Evolutionary conservation across 305 asterid species (phyloP).

Genomic region (Coffea humblotiana): DNA sequence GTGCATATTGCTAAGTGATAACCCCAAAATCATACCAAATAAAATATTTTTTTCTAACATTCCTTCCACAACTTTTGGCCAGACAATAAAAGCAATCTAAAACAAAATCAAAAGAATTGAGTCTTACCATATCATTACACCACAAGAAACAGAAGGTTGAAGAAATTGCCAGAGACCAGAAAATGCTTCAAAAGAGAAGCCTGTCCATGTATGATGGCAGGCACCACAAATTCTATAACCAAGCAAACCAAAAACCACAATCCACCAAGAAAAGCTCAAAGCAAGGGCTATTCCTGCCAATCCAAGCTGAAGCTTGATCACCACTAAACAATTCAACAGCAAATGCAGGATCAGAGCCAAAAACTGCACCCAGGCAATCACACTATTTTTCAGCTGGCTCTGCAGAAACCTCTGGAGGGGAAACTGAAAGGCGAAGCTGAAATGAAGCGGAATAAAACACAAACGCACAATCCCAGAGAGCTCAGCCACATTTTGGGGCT

Average conservation of each 20-base stretch:
- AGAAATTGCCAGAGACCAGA: conserved; percentile 73
- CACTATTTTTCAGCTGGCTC: conserved; percentile 65
- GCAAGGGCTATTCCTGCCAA: conserved; percentile 50
- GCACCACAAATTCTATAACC: conserved; percentile 53
- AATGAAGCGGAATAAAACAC: conserved; percentile 67
- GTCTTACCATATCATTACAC: conserved; percentile 70
- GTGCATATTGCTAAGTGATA: too few species aligned
- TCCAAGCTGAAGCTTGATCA: conserved; percentile 46
- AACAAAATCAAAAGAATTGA: background rate
- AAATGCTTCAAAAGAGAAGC: conserved; percentile 64
- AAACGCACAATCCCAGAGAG: conserved; percentile 55
- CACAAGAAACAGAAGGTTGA: conserved; percentile 72
- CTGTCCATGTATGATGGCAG: conserved; percentile 68
- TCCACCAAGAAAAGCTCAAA: conserved; percentile 61
- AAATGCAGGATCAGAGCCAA: conserved; percentile 49
- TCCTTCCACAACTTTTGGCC: too few species aligned
- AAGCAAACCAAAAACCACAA: conserved; percentile 40
- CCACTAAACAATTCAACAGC: conserved; percentile 50
- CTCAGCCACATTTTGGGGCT: conserved; percentile 69
- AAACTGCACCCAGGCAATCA: conserved; percentile 54
- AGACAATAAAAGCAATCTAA: background rate
- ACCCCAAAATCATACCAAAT: too few species aligned
- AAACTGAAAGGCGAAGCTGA: conserved; percentile 65
- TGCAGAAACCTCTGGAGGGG: conserved; percentile 81
- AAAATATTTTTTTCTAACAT: too few species aligned